Conservation (phyloP, 1,139 yeast species). For the Pichia sp. region DNA sequence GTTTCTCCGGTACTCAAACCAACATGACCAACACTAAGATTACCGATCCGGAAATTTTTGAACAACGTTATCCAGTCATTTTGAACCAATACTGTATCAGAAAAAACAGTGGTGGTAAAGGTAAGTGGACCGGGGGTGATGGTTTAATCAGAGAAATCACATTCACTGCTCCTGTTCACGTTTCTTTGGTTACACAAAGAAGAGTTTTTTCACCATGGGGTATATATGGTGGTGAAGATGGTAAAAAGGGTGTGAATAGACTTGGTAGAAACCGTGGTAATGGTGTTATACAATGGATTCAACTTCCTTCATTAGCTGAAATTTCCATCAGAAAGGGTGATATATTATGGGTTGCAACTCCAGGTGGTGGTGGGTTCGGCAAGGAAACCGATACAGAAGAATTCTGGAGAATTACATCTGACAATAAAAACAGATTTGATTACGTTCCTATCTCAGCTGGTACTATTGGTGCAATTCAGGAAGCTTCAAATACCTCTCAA, state of each 20-base stretch:
- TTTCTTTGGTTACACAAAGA: constrained; percentile 30
- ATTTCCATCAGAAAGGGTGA: constrained; percentile 30
- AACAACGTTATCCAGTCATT: constrained; percentile 31
- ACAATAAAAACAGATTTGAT: background rate
- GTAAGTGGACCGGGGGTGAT: constrained; percentile 28
- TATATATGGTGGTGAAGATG: constrained; percentile 31
- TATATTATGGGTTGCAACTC: constrained; percentile 28
- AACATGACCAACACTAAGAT: constrained; percentile 37
- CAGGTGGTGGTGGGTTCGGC: constrained; percentile 2
- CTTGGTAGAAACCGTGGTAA: constrained; percentile 1
- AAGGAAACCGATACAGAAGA: constrained; percentile 6
- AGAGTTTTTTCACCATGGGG: constrained; percentile 32
- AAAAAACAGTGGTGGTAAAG: constrained; percentile 26
- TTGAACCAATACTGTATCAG: constrained; percentile 27
- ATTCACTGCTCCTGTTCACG: constrained; percentile 27
- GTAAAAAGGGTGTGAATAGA: constrained; percentile 32
- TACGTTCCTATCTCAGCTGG: constrained; percentile 5
- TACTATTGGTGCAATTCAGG: constrained; percentile 5
- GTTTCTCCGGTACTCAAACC: constrained; percentile 37
- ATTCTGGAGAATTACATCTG: constrained; percentile 3
- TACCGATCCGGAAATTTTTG: constrained; percentile 33
- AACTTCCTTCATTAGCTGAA: constrained; percentile 18
- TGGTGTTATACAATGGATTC: constrained; percentile 5
- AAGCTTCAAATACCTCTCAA: constrained; percentile 8
- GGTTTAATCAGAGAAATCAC: constrained; percentile 32